Conservation (phyloP, 768 basidiomycete genomes). For the Russula brevipes region DNA sequence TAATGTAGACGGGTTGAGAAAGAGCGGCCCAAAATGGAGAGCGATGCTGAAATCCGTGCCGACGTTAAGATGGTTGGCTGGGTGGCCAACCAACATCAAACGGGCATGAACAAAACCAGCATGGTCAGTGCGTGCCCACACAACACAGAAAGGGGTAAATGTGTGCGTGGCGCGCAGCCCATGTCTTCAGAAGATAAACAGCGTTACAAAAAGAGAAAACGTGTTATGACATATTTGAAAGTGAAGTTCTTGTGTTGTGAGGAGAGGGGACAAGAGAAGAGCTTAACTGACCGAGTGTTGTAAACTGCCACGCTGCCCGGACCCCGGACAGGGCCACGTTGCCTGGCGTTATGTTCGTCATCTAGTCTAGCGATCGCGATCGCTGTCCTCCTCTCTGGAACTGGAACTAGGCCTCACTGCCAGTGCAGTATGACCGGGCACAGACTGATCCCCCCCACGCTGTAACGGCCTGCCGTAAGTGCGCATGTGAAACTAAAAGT, state of each 20-base stretch:
- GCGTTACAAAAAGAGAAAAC: background rate
- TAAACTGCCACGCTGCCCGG: background rate
- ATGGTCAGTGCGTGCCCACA: constrained; percentile 1
- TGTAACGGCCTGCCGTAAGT: background rate
- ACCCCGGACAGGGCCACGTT: constrained; percentile 14
- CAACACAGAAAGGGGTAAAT: background rate
- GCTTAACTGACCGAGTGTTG: constrained; percentile 6
- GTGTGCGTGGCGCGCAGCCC: background rate
- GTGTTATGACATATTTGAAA: constrained; percentile 10
- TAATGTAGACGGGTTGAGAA: constrained; percentile 23
- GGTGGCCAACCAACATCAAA: constrained; percentile 20
- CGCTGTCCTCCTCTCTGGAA: background rate
- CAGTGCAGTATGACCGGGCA: no score
- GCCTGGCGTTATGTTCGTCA: background rate
- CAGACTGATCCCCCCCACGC: background rate
- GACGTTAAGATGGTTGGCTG: constrained; percentile 1
- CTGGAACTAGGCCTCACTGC: no score
- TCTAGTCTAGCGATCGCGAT: constrained; percentile 2
- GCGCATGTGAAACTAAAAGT: background rate
- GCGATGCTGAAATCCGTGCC: constrained; percentile 11
- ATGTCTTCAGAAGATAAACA: background rate
- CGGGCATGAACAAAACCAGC: constrained; percentile 11
- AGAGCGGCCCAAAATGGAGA: constrained; percentile 21
- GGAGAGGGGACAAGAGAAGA: background rate
- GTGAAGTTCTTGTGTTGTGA: background rate